A percentile compares a stretch with the other conserved stretches of the same genome.
phyloP scores from a whole-genome alignment of 352 stramenopile species.

The Thalassiosira mediterranea region DNA sequence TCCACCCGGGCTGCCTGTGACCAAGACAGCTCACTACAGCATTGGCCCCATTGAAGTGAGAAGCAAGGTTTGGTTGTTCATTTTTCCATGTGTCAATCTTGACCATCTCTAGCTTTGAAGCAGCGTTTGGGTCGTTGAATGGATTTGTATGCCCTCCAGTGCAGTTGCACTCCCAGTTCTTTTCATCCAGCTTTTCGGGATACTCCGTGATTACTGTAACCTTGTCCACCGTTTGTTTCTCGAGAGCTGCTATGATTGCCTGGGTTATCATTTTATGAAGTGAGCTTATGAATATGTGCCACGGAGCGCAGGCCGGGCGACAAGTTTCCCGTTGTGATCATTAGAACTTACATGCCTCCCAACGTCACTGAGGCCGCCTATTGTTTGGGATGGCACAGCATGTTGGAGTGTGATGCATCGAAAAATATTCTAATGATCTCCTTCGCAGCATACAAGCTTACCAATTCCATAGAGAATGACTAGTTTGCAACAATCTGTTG shows the following conservation, averaged over 20 bases:
- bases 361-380: conserved; percentile 61
- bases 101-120: conserved; percentile 45
- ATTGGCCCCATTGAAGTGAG: conserved; percentile 43
- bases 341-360: no score
- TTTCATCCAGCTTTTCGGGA: conserved; percentile 56
- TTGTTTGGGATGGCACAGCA: no score
- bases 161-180: conserved; percentile 67
- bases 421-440: no score
- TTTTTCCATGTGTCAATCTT: conserved; percentile 58
- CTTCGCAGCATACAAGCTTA: no score
- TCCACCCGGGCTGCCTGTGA: conserved; percentile 64
- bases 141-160: conserved; percentile 53
- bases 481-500: no score
- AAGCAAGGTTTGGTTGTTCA: conserved; percentile 18
- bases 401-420: no score
- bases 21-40: conserved; percentile 74
- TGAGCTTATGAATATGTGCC: no score
- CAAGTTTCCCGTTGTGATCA: no score
- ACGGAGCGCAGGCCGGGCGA: no score
- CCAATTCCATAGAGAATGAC: conserved; percentile 47
- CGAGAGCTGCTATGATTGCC: conserved; percentile 58
- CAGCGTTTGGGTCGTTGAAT: conserved; percentile 29
- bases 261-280: no score
- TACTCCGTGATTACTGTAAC: conserved; percentile 65
- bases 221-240: conserved; percentile 39